Evolutionary conservation across 1,139 yeast species (phyloP), one percentile per base, ranked within the genome.

Genomic region (Geotrichum fermentans): DNA sequence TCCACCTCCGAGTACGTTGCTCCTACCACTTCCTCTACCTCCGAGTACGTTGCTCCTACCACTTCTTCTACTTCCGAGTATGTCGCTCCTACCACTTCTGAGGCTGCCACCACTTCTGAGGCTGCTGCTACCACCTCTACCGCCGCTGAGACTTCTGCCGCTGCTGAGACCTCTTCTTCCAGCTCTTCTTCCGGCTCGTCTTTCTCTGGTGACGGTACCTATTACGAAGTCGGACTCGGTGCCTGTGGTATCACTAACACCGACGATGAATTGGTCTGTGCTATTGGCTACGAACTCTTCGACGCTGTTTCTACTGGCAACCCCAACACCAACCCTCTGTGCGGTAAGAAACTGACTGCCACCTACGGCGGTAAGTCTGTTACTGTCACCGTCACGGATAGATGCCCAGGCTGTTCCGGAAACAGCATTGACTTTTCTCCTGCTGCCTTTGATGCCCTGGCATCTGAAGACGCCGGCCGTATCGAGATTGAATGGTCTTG

Each of bases 161-260:
- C 48, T 35, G 46, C 55, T 42, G 41, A 48, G 47, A 38, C 52
- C 52, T 32, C 48, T 52, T 45, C 55, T 37, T 24, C 51, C 42
- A 47, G 57, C 33, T 37, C 59, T 32, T 46, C 64, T 44, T 55
- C 74, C 68, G 48, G 59, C 29, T 61, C 64, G 29, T 33, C 47
- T 35, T 67, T 57, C 63, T 54, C 69, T 24, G 85, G 86, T 52
- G 71, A 79, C 51, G 85, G 82, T 55, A 80, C 86, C 49, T 80
- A 64, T 72, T 80, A 76, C 69, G 67, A 68, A 44, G 67, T 79
- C 26, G 83, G 80, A 20, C 65, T 79, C 52, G 86, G 85, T 50
- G 80, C 86, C 26, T 80, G 86, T 67, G 86, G 86, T 43, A 53
- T 57, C 50, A 65, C 70, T 54, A 73, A 65, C 67, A 47, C 68